Conservation (phyloP, 1,284 basidiomycete species). For the Bjerkandera adusta region DNA sequence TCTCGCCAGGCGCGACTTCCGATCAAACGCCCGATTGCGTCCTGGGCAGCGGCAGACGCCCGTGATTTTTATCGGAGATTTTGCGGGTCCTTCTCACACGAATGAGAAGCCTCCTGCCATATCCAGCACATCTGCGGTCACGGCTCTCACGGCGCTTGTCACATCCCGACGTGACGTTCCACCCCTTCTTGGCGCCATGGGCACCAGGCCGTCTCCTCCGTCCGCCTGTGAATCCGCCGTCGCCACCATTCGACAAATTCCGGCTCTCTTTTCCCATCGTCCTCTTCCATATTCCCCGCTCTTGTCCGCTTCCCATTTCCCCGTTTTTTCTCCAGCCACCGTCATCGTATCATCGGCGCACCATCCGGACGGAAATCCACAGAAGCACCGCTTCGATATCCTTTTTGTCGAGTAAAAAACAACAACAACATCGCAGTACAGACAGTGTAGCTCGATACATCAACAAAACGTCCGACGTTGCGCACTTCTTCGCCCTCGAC, state of each 20-base stretch:
- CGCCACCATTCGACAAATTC: neutral
- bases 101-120: constrained; percentile 7
- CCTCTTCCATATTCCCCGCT: constrained; percentile 22
- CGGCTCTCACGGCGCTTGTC: constrained; percentile 5
- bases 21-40: constrained; percentile 18
- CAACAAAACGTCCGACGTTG: neutral
- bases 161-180: constrained; percentile 1
- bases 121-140: constrained; percentile 8
- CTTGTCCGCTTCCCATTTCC: constrained; percentile 9
- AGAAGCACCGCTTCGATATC: too few relatives aligned
- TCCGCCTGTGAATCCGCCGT: neutral
- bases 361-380: neutral
- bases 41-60: constrained; percentile 11
- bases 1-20: constrained; percentile 5
- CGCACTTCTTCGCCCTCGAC: neutral
- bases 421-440: neutral
- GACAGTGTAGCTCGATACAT: neutral
- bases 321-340: neutral
- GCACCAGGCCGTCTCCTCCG: constrained; percentile 2
- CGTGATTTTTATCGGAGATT: constrained; percentile 16
- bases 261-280: constrained; percentile 22
- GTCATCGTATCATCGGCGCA: constrained; percentile 10
- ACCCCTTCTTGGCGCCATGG: neutral
- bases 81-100: constrained; percentile 9
- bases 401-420: too few relatives aligned